Base-by-base conservation (phyloP, 192 early-diverging fungal species). In the Coemansia sp. region DNA sequence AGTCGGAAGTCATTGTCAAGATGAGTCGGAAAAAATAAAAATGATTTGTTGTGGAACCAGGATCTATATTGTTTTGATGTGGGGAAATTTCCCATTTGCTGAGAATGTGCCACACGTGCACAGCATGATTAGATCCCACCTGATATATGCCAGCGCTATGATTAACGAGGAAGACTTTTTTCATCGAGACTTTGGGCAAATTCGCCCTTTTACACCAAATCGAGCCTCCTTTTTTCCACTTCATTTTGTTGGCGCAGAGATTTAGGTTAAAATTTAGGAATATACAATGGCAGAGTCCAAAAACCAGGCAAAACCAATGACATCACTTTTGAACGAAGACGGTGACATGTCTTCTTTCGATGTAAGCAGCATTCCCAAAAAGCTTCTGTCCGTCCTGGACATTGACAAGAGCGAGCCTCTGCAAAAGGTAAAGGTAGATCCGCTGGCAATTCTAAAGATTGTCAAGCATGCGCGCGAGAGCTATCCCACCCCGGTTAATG, bases 391-490 rank as follows among this genome's bases (percentile, higher is more conserved):
- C 3, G 70, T 78, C 8, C 62, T 87, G 50, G 86, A 87, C 57
- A 63, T 87, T n/a, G 83, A 88, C 50, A 78, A 75, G 55, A 65
- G 50, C 43, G 59, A 63, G 65, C 74, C 81, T 31, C 60, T 91
- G 54, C 61, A 72, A 38, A 62, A 61, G 41, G 89, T 91, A 45
- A 86, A 88, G 66, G 78, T 91, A 52, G 87, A 91, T 63, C 86
- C 84, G 42, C 79, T 91, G 63, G 89, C 92, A 36, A 83, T 94
- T n/a, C 80, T 98, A 38, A 92, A 95, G 82, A 97, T 99, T 77
- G 84, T 91, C 68, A 99, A 99, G 83, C 96, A 98, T 80, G 88
- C 90, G 78, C 86, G 90, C 41, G 91, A 93, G 80, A 84, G 72
- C 56, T 82, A 83, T 74, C 92, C 88, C 51, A 80, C 78, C 49